Evolutionary conservation across 1,139 yeast genomes (phyloP).

Genomic region (Nakaseomyces uthaithaninus): DNA sequence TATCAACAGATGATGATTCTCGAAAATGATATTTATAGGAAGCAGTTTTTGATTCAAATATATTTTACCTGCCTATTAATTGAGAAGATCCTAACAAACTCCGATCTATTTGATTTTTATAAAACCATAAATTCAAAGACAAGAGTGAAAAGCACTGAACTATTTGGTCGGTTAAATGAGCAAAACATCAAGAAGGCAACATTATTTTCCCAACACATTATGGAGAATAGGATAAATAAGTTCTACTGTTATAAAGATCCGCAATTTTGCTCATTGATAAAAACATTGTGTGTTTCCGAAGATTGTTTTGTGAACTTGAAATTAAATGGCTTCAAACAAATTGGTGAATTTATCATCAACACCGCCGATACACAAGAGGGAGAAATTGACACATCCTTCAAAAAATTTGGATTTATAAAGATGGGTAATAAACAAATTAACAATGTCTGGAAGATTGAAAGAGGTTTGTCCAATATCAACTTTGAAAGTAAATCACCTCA

Average conservation of each 20-base stretch:
- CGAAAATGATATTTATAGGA: constrained; percentile 25
- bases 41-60: constrained; percentile 25
- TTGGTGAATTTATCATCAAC: constrained; percentile 16
- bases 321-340: constrained; percentile 20
- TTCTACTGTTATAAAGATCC: constrained; percentile 26
- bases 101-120: constrained; percentile 19
- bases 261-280: constrained; percentile 16
- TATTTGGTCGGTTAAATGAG: constrained; percentile 15
- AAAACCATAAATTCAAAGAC: constrained; percentile 20
- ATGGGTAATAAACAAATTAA: constrained; percentile 29
- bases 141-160: constrained; percentile 12
- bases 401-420: constrained; percentile 28
- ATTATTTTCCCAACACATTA: constrained; percentile 16
- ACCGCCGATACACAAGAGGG: constrained; percentile 6
- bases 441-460: constrained; percentile 28
- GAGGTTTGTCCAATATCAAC: constrained; percentile 23
- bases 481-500: constrained; percentile 13
- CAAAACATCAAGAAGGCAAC: constrained; percentile 15
- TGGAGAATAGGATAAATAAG: constrained; percentile 17
- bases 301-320: constrained; percentile 16
- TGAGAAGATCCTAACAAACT: constrained; percentile 18
- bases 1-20: constrained; percentile 20
- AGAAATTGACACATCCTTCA: constrained; percentile 19
- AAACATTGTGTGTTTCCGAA: constrained; percentile 16
- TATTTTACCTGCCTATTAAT: constrained; percentile 19